Base-by-base conservation (phyloP, 495 filamentous ascomycete species). In the Cudoniella acicularis region DNA sequence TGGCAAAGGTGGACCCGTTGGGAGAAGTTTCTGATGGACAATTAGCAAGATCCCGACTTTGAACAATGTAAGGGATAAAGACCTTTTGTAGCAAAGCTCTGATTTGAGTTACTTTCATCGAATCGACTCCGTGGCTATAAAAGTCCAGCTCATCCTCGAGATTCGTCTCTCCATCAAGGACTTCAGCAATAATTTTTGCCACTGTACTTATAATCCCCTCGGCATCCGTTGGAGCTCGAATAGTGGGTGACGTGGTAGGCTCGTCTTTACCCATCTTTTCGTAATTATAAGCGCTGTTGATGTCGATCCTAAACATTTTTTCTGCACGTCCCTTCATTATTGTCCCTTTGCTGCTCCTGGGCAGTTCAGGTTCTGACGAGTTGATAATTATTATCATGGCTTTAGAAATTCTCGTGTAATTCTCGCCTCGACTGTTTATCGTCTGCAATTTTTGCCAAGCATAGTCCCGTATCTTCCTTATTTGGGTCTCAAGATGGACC, bases 311-410 rank as follows among this genome's bases (percentile, higher is more conserved):
- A 62, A 73, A 84, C 2, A 50, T 59, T 22, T 71, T 65, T 42
- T 80, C 75, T 2, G 72, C 76, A 42, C 64, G 64, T 10, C 67
- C 60, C 24, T 81, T 64, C 52, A 86, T 62, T 9, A 77, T 62
- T 1, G 77, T 79, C 0, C 80, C 82, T 67, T 85, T 86, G 49
- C 76, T 82, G 49, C 73, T 84, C 64, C 77, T 84, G 43, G 70
- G 60, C 16, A 83, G 69, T 3, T 56, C 59, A 4, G 54, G 53
- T 21, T 60, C 48, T 11, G 64, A 57, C 17, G 56, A 26, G 2
- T 64, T 53, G 59, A 81, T 67, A 1, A 74, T 59, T 3, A 79
- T 57, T 1, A 84, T 47, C 77, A 80, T 77, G n/a, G 69, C 67
- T 30, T 57, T 71, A 53, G 71, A 30, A 10, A 84, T 65, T 25